Conservation (phyloP, 352 stramenopile genomes). For the Phytopythium kandeliae region DNA sequence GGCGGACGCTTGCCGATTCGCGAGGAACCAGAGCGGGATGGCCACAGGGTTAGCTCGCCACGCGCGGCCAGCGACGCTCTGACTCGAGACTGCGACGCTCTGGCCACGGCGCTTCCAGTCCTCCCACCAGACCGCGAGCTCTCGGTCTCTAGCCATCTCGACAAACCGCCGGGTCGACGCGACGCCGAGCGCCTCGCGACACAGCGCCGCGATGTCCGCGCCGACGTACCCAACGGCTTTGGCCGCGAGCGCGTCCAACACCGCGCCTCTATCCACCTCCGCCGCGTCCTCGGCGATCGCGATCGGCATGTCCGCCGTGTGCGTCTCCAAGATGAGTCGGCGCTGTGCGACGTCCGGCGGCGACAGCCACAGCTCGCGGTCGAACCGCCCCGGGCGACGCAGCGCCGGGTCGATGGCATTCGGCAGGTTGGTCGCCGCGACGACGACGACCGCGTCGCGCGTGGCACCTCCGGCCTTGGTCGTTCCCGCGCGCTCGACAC, state of each 20-base stretch:
- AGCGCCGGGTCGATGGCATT: slow-evolving; percentile 89
- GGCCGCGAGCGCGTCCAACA: slow-evolving; percentile 31
- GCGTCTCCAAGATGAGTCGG: slow-evolving; percentile 58
- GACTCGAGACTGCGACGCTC: slow-evolving; percentile 21
- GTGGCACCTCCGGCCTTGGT: slow-evolving; percentile 8
- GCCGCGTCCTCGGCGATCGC: not conserved
- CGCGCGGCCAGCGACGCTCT: slow-evolving; percentile 32
- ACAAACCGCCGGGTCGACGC: slow-evolving; percentile 64
- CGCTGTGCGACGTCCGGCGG: slow-evolving; percentile 36
- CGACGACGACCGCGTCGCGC: slow-evolving; percentile 89
- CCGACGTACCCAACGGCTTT: slow-evolving; percentile 75
- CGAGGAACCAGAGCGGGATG: slow-evolving; percentile 69
- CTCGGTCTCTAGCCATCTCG: slow-evolving; percentile 33
- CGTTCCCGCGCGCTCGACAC: slow-evolving; percentile 46
- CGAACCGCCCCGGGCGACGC: slow-evolving; percentile 71
- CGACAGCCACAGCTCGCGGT: slow-evolving; percentile 67
- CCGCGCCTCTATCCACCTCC: slow-evolving; percentile 11
- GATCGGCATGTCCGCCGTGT: slow-evolving; percentile 21
- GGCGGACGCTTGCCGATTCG: slow-evolving; percentile 18
- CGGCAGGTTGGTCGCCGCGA: slow-evolving; percentile 93
- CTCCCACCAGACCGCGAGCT: slow-evolving; percentile 54
- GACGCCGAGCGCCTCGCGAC: slow-evolving; percentile 62
- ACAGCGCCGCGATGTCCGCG: slow-evolving; percentile 74
- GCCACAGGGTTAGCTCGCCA: slow-evolving; percentile 53
- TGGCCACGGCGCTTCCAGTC: slow-evolving; percentile 44